Base-by-base conservation (phyloP, 495 filamentous ascomycete genomes). In the Paragyromitra xinjiangensis region DNA sequence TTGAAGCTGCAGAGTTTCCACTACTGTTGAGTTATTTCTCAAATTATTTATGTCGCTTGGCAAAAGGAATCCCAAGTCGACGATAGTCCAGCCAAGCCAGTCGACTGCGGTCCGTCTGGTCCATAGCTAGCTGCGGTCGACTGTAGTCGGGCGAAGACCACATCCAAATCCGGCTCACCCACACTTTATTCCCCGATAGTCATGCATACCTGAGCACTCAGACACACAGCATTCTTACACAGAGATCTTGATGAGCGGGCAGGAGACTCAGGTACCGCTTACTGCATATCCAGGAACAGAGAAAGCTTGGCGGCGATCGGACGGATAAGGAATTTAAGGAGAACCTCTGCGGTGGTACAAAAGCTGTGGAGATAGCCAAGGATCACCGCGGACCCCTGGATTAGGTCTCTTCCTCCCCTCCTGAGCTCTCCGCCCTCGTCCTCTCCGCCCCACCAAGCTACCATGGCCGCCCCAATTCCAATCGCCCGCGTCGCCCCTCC, bases 401-500 rank as follows among this genome's bases (percentile, higher is more conserved):
- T 3, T 34, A 55, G 5, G 6, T 44, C 50, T 19, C 19, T 50
- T 4, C 6, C 48, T 14, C 16, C 3, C 14, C 44, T 34, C 14
- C 8, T 19, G n/a, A 9, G 1, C 55, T 19, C 58, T 8, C 12
- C 39, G 34, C 48, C 16, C 45, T 11, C 39, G 3, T 53, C 48
- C 7, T 44, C n/a, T 64, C 29, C 24, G 5, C 44, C 16, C 29
- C 56, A 6, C 44, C 19, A 1, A 3, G 16, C 22, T 29, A 19
- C 2, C 34, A 77, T 77, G 44, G 65, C 73, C 24, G 44, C 24
- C 19, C 37, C 71, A 45, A 62, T 76, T 19, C 70, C 50, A 14
- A 61, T 59, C 26, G 40, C 78, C 16, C 72, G 73, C 34, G 73
- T 45, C 71, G 69, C 58, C 73, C 84, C 66, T 45, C 69, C 80